Percentiles rank a stretch among this genome's conserved stretches.
Conservation (phyloP, 805 yeast species). For the Wickerhamiella alocasiicola region DNA sequence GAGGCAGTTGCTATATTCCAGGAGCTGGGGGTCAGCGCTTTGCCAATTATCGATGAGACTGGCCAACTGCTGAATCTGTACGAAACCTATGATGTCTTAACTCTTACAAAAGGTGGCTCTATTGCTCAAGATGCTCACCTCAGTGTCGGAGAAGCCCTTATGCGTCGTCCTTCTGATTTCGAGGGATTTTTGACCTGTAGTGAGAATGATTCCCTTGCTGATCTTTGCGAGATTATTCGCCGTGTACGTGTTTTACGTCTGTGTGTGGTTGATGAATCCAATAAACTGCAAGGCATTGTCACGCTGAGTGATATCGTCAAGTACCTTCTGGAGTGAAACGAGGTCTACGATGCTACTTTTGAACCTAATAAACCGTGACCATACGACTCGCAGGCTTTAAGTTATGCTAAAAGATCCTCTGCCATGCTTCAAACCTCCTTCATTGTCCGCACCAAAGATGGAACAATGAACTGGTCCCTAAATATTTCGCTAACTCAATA, state of each 20-base stretch:
- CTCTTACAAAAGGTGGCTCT: slow-evolving; percentile 78
- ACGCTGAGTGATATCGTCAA: slow-evolving; percentile 83
- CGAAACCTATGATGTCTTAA: slow-evolving; percentile 90
- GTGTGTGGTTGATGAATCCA: slow-evolving; percentile 79
- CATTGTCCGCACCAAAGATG: too few relatives aligned
- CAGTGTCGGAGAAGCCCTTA: slow-evolving; percentile 89
- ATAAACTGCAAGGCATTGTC: slow-evolving; percentile 67
- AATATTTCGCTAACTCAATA: too few relatives aligned
- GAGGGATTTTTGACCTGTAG: slow-evolving; percentile 98
- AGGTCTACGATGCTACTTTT: too few relatives aligned
- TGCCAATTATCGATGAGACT: slow-evolving; percentile 79
- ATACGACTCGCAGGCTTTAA: too few relatives aligned
- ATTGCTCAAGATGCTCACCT: slow-evolving; percentile 79
- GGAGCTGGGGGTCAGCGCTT: slow-evolving; percentile 71
- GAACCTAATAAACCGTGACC: too few relatives aligned
- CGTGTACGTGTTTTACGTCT: slow-evolving; percentile 83
- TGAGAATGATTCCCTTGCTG: slow-evolving; percentile 67
- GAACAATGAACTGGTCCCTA: too few relatives aligned
- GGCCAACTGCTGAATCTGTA: slow-evolving; percentile 70
- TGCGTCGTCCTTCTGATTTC: slow-evolving; percentile 88
- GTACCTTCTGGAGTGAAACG: slow-evolving; percentile 35
- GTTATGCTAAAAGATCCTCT: background rate
- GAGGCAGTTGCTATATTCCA: slow-evolving; percentile 80
- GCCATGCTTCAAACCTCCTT: background rate
- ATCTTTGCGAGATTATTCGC: slow-evolving; percentile 85